A percentile compares a stretch with the other conserved stretches of the same genome.
Evolutionary conservation across 305 asterid genomes (phyloP).

Genomic region (Salvia sclarea): DNA sequence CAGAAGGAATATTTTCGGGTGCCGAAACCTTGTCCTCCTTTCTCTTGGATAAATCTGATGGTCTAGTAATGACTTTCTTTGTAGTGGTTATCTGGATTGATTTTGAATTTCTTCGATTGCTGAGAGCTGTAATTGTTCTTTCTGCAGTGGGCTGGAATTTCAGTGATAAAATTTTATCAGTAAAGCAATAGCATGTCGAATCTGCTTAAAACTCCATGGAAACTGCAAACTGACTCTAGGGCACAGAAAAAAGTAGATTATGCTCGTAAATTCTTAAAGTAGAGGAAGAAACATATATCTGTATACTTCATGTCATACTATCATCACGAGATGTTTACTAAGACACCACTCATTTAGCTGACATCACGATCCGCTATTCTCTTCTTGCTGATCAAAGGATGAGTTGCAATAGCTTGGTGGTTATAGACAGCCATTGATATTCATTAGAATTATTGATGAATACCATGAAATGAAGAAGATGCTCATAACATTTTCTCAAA

Average conservation of each 20-base stretch:
- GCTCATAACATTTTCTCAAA: not conserved
- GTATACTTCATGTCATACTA: not conserved
- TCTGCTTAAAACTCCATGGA: too few species aligned
- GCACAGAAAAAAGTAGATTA: not conserved
- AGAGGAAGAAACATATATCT: not conserved
- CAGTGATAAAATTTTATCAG: constrained; percentile 22
- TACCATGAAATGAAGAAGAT: not conserved
- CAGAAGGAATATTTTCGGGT: constrained; percentile 43
- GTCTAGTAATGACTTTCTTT: constrained; percentile 44
- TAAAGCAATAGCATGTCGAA: not conserved
- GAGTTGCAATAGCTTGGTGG: too few species aligned
- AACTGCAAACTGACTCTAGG: too few species aligned
- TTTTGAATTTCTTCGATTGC: constrained; percentile 46
- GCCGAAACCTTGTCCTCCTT: constrained; percentile 47
- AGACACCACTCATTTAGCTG: not conserved
- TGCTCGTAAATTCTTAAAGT: not conserved
- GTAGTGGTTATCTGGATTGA: constrained; percentile 34
- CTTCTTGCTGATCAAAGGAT: too few species aligned
- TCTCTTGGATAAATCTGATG: constrained; percentile 53
- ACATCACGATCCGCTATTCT: not conserved
- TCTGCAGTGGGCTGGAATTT: constrained; percentile 48
- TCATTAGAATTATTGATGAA: too few species aligned
- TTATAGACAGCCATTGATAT: too few species aligned
- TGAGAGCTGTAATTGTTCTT: constrained; percentile 38
- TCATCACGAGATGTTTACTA: too few species aligned